phyloP scores from a whole-genome alignment of 495 filamentous ascomycete genomes.

The Penicillium canescens region DNA sequence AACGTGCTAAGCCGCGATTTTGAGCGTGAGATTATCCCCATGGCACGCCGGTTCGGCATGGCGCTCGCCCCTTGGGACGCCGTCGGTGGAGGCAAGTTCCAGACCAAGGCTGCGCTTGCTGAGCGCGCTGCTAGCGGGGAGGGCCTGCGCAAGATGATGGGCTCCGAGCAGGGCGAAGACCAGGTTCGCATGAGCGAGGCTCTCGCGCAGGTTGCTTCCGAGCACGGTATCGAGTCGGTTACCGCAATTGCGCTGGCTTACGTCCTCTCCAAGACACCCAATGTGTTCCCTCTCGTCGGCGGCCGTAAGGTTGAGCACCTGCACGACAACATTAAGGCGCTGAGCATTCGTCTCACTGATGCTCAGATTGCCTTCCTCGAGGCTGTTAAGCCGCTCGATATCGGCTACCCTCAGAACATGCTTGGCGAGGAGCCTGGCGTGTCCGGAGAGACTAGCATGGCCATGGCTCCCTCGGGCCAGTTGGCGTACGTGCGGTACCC shows the following conservation, averaged over 20 bases:
- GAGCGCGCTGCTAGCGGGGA: conserved; percentile 32
- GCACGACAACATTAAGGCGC: conserved; percentile 59
- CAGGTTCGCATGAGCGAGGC: conserved; percentile 44
- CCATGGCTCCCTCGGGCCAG: conserved; percentile 38
- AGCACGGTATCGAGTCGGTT: conserved; percentile 44
- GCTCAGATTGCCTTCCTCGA: conserved; percentile 61
- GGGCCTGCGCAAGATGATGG: conserved; percentile 19
- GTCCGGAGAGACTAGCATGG: conserved; percentile 41
- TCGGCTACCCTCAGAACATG: conserved; percentile 54
- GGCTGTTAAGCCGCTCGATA: conserved; percentile 43
- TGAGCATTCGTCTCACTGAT: conserved; percentile 51
- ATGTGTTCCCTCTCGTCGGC: conserved; percentile 75
- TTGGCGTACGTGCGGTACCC: conserved; percentile 40
- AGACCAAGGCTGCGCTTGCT: conserved; percentile 31
- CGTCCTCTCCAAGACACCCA: conserved; percentile 68
- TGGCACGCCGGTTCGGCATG: conserved; percentile 57
- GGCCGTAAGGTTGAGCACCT: conserved; percentile 64
- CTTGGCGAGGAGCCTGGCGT: conserved; percentile 34
- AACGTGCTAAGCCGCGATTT: conserved; percentile 52
- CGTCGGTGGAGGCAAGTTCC: conserved; percentile 54
- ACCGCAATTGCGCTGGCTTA: conserved; percentile 70
- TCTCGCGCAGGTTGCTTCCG: conserved; percentile 50
- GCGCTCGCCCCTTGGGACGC: conserved; percentile 55
- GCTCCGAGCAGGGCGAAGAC: conserved; percentile 28
- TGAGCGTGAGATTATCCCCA: conserved; percentile 58